phyloP scores from a whole-genome alignment of 768 basidiomycete species.

The Leccinum truebloodii region DNA sequence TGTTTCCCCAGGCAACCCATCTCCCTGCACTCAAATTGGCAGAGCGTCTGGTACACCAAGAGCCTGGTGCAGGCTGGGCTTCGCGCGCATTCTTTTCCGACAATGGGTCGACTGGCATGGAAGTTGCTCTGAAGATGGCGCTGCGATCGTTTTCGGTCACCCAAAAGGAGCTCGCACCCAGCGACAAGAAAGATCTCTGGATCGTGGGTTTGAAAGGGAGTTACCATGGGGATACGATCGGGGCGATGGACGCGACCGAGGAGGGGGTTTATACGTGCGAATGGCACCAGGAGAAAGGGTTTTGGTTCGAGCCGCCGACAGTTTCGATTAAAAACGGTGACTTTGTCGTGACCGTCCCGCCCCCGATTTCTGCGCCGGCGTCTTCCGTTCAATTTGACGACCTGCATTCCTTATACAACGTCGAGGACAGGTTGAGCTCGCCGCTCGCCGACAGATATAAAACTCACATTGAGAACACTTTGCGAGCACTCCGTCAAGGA shows the following conservation, averaged over 20 bases:
- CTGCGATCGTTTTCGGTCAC: constrained; percentile 62
- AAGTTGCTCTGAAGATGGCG: constrained; percentile 98
- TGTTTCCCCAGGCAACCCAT: constrained; percentile 90
- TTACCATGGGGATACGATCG: constrained; percentile 98
- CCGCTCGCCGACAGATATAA: constrained; percentile 67
- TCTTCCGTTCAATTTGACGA: constrained; percentile 36
- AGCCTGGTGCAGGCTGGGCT: constrained; percentile 91
- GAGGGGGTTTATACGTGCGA: constrained; percentile 93
- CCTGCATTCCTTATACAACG: constrained; percentile 67
- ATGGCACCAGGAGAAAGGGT: constrained; percentile 92
- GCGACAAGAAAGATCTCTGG: constrained; percentile 56
- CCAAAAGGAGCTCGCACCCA: constrained; percentile 33
- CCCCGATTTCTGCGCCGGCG: constrained; percentile 39
- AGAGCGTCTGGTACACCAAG: constrained; percentile 69
- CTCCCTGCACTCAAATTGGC: constrained; percentile 82
- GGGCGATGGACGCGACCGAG: constrained; percentile 93
- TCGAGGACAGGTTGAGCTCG: constrained; percentile 57
- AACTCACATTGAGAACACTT: constrained; percentile 50
- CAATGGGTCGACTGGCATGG: constrained; percentile 95
- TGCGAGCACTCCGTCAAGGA: constrained; percentile 46
- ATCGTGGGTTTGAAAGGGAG: constrained; percentile 88
- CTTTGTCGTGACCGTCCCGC: constrained; percentile 54
- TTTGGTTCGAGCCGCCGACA: constrained; percentile 90
- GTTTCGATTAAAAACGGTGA: constrained; percentile 66
- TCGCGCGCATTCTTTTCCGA: constrained; percentile 90